A percentile compares a stretch with the other conserved stretches of the same genome.
These are phyloP conservation scores for Pittosporum tobira DNA, from an alignment of 129 eudicot species.

Conservation along the genomic window DNA sequence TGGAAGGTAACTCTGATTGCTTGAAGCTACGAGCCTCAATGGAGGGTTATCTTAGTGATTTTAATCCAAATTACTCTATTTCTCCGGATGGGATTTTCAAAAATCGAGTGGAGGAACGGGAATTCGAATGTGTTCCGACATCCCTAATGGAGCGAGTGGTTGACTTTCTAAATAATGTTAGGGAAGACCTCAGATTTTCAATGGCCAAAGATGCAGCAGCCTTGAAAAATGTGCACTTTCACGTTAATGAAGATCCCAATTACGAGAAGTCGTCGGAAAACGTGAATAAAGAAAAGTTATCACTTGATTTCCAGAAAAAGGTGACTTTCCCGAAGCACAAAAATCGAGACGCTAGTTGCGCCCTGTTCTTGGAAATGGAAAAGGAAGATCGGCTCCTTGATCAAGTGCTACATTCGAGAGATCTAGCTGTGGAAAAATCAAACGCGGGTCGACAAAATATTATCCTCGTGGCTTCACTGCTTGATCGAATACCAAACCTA, in stretches of 20 bases:
- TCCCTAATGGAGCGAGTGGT: slow-evolving; percentile 78
- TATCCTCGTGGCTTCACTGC: slow-evolving; percentile 72
- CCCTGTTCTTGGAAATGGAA: slow-evolving; percentile 37
- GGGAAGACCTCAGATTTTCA: slow-evolving; percentile 76
- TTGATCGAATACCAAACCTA: slow-evolving; percentile 97
- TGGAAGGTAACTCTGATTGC: slow-evolving; percentile 73
- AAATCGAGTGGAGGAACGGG: slow-evolving; percentile 67
- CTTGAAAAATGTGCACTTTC: slow-evolving; percentile 67
- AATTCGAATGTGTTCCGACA: slow-evolving; percentile 83
- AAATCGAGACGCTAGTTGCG: slow-evolving; percentile 26
- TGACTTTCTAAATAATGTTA: slow-evolving; percentile 67
- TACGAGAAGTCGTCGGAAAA: slow-evolving; percentile 3
- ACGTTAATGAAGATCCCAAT: slow-evolving; percentile 22
- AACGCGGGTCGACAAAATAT: slow-evolving; percentile 64
- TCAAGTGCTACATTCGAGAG: slow-evolving; percentile 58
- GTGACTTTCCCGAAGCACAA: slow-evolving; percentile 50
- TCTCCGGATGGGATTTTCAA: slow-evolving; percentile 84
- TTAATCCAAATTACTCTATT: slow-evolving; percentile 57
- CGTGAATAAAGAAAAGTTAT: slow-evolving; percentile 22
- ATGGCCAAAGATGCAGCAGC: slow-evolving; percentile 91
- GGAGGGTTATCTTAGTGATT: slow-evolving; percentile 75
- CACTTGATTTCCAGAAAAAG: slow-evolving; percentile 81
- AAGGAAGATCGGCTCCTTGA: slow-evolving; percentile 77
- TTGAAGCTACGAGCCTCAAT: slow-evolving; percentile 79
- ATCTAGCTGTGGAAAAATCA: slow-evolving; percentile 37